Conservation (phyloP, 306 rosid genomes). For the Cucurbita ficifolia region DNA sequence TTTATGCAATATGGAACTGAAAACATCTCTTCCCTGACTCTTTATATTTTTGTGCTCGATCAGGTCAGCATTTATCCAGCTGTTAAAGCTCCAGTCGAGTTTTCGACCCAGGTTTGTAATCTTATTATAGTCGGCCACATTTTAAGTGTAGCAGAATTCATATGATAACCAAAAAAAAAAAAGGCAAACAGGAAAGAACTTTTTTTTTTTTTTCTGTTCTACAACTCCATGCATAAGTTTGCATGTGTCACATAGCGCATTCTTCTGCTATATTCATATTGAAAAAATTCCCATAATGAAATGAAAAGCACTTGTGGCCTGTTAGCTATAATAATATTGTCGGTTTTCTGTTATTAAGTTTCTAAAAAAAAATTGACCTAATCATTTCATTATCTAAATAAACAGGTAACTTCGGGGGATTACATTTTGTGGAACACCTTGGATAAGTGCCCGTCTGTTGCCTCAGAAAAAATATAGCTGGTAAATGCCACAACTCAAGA, state of each 20-base stretch:
- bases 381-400: not conserved
- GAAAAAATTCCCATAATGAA: not conserved
- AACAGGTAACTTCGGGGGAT: conserved; percentile 68
- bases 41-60: conserved; percentile 8
- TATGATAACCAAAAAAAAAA: not conserved
- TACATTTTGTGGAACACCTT: conserved; percentile 91
- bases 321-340: not conserved
- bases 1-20: not conserved
- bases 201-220: not conserved
- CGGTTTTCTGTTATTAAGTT: not conserved
- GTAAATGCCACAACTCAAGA: not conserved
- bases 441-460: conserved; percentile 56
- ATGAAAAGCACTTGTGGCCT: not conserved
- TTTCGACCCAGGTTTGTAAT: conserved; percentile 59
- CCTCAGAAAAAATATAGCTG: conserved; percentile 17
- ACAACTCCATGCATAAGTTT: not conserved
- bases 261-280: not conserved
- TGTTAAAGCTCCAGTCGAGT: conserved; percentile 77
- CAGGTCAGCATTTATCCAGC: conserved; percentile 90
- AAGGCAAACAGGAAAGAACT: too few relatives aligned
- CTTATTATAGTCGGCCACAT: not conserved
- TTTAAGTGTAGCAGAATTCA: not conserved
- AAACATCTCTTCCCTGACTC: not conserved
- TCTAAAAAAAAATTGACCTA: not conserved
- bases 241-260: not conserved